phyloP scores from a whole-genome alignment of 805 yeast genomes.

The Wickerhamomyces alni region DNA sequence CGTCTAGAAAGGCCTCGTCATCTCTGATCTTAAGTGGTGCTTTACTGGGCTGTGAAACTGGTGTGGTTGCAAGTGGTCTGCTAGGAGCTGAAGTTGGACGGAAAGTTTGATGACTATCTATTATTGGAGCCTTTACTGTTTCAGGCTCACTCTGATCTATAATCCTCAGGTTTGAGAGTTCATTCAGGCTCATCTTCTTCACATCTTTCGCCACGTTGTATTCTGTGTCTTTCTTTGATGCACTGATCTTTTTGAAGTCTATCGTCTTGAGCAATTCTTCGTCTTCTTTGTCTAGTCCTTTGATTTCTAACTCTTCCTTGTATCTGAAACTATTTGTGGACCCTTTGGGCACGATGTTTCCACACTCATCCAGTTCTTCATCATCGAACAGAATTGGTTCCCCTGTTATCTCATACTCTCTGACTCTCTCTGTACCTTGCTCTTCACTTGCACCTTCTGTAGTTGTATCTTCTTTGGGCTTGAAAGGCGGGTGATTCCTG shows the following conservation, averaged over 20 bases:
- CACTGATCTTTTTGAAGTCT: constrained; percentile 15
- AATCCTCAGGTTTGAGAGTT: constrained; percentile 9
- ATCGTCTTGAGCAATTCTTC: constrained; percentile 9
- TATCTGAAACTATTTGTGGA: constrained; percentile 20
- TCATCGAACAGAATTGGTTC: constrained; percentile 11
- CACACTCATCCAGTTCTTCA: constrained; percentile 10
- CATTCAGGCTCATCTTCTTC: constrained; percentile 6
- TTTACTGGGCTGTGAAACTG: constrained; percentile 4
- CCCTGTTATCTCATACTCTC: constrained; percentile 12
- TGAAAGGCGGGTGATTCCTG: constrained; percentile 25
- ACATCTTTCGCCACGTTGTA: constrained; percentile 1
- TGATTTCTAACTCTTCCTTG: constrained; percentile 19
- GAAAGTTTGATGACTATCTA: too few relatives aligned
- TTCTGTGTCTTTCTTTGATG: constrained; percentile 7
- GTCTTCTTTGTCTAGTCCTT: constrained; percentile 9
- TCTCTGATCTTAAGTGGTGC: constrained; percentile 12
- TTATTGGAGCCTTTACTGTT: too few relatives aligned
- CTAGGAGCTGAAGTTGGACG: too few relatives aligned
- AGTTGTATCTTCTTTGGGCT: constrained; percentile 23
- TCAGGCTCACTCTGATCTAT: constrained; percentile 5
- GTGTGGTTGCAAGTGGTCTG: too few relatives aligned
- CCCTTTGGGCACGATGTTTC: constrained; percentile 6
- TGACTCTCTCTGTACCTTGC: constrained; percentile 10
- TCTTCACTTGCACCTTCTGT: constrained; percentile 8
- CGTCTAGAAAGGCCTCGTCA: constrained; percentile 21